Percentiles rank a stretch among this genome's conserved stretches.
Evolutionary conservation across 2,329 filamentous ascomycete species (phyloP).

Genomic region (Trichoderma breve): DNA sequence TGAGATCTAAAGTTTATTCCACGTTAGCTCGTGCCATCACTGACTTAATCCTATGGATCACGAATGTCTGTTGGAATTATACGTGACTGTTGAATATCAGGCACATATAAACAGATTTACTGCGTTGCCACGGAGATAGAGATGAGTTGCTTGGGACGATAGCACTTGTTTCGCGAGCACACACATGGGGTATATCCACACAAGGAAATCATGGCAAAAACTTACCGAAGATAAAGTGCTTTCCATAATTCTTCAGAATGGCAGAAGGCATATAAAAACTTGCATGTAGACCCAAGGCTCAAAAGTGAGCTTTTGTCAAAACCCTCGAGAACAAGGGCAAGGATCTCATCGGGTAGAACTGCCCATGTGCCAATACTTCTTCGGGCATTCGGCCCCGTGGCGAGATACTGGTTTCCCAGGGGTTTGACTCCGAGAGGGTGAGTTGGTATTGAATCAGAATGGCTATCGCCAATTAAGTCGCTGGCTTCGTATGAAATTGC

Average conservation of each 20-base stretch:
- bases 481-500: background rate
- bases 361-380: slow-evolving; percentile 63
- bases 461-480: slow-evolving; percentile 43
- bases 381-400: slow-evolving; percentile 64
- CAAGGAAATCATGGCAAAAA: slow-evolving; percentile 27
- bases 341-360: slow-evolving; percentile 74
- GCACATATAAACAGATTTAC: no score
- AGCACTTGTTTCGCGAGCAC: no score
- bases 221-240: slow-evolving; percentile 78
- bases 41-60: background rate
- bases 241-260: slow-evolving; percentile 88
- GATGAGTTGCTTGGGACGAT: no score
- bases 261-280: slow-evolving; percentile 81
- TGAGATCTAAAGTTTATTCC: background rate
- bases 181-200: background rate
- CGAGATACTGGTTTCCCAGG: slow-evolving; percentile 76
- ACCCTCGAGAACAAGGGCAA: slow-evolving; percentile 72
- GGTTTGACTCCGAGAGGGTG: slow-evolving; percentile 87
- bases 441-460: slow-evolving; percentile 54
- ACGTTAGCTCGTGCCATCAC: background rate
- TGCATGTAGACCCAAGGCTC: slow-evolving; percentile 73
- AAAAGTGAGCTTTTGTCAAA: slow-evolving; percentile 64
- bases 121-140: no score
- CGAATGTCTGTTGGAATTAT: background rate
- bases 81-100: background rate